phyloP scores from a whole-genome alignment of 2,329 filamentous ascomycete species.

The Dactylellina leptospora region DNA sequence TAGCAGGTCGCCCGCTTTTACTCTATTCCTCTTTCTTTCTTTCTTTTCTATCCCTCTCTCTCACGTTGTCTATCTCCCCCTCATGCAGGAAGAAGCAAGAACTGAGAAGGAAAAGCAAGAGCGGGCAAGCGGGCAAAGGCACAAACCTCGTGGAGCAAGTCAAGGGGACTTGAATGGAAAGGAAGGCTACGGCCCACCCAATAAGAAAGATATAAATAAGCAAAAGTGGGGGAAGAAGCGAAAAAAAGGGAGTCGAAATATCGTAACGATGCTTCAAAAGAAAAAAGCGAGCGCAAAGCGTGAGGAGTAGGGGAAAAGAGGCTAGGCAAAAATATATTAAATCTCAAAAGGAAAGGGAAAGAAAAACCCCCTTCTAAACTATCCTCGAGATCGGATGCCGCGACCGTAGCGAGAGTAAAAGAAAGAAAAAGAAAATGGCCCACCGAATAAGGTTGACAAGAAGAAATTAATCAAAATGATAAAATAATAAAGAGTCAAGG shows the following conservation, averaged over 20 bases:
- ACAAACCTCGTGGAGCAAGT: slow-evolving; percentile 46
- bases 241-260: slow-evolving; percentile 7
- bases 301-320: slow-evolving; percentile 21
- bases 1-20: slow-evolving; percentile 8
- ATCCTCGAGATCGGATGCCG: slow-evolving; percentile 51
- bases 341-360: slow-evolving; percentile 35
- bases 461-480: slow-evolving; percentile 16
- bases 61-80: slow-evolving; percentile 10
- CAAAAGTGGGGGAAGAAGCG: slow-evolving; percentile 50
- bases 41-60: slow-evolving; percentile 8
- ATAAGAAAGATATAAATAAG: slow-evolving; percentile 47
- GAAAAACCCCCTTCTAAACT: slow-evolving; percentile 16
- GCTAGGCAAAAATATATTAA: slow-evolving; percentile 38
- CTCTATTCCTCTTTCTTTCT: background rate
- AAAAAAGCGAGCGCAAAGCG: too few species aligned
- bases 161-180: slow-evolving; percentile 26
- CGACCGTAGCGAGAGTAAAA: slow-evolving; percentile 46
- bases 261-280: slow-evolving; percentile 53
- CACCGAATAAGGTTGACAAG: slow-evolving; percentile 49
- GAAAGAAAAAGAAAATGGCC: slow-evolving; percentile 26
- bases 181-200: slow-evolving; percentile 22
- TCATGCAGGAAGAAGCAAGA: slow-evolving; percentile 9
- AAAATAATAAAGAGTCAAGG: slow-evolving; percentile 10
- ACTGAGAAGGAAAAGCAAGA: slow-evolving; percentile 8
- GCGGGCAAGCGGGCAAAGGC: slow-evolving; percentile 14